Evolutionary conservation across 495 filamentous ascomycete species (phyloP), one percentile per base, ranked within the genome.

Genomic region (Penicillium psychrofluorescens): DNA sequence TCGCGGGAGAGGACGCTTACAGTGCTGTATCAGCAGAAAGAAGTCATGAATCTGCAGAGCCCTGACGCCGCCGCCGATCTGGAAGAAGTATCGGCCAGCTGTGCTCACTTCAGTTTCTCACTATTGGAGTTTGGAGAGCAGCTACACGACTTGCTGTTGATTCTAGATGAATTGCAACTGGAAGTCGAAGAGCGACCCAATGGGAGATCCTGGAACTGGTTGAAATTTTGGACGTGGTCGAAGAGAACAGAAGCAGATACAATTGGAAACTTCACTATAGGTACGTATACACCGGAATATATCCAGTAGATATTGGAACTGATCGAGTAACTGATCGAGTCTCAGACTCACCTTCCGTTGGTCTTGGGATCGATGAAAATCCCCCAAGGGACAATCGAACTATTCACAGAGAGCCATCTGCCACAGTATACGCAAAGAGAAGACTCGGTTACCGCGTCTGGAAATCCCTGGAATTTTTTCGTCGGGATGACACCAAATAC

Each of bases 31-130:
- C 81, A 79, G 46, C 80, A 72, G 35, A 84, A 87, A 43, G 81
- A 88, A 41, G 67, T 86, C 15, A 76, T 78, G 33, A 78, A 77
- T 43, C 66, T 80, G 5, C 72, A 78, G 29, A 76, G 78, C 2
- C 70, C 85, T 29, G 82, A 83, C 34, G 70, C 87, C n/a, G 85
- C 91, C 47, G 92, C 92, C 6, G 92, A 95, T 56, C 85, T 95
- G 39, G 92, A 98, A 60, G 92, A 98, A 62, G 89, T 97, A 8
- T 88, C 90, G 29, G 92, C 92, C 6, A 91, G 88, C 36, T 98
- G 92, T 55, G 90, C 91, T 3, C 88, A 97, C 57, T 98, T 96
- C 59, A 87, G 84, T 56, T 95, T 89, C 54, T 90, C 86, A 13
- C 69, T 98, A 22, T 75, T 90, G 44, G 83, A 88, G 49, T 88